phyloP scores from a whole-genome alignment of 352 stramenopile species.

The Globisporangium sylvaticum region DNA sequence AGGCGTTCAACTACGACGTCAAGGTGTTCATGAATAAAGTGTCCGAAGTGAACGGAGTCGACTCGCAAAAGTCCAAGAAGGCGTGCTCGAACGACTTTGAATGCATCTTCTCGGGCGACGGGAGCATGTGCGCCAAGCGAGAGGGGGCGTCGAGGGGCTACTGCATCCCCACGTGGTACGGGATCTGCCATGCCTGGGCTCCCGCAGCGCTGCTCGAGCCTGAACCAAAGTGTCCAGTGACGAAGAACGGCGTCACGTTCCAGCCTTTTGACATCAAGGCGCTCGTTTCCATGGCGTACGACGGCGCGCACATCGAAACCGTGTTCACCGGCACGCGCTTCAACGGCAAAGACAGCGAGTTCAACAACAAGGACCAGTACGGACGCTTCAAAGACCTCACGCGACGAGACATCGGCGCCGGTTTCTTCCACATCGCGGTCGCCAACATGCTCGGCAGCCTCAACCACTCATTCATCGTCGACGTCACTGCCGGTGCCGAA shows the following conservation, averaged over 20 bases:
- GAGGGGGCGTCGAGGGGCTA: constrained; percentile 18
- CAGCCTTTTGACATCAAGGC: constrained; percentile 58
- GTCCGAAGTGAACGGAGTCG: constrained; percentile 36
- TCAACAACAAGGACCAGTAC: constrained; percentile 44
- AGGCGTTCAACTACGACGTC: constrained; percentile 33
- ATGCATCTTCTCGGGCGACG: constrained; percentile 28
- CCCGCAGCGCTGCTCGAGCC: constrained; percentile 43
- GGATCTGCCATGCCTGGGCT: constrained; percentile 55
- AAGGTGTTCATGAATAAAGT: constrained; percentile 36
- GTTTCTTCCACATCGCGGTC: constrained; percentile 53
- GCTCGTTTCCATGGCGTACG: constrained; percentile 45
- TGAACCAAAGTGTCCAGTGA: constrained; percentile 39
- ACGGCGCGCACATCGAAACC: constrained; percentile 43
- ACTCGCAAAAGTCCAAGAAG: constrained; percentile 24
- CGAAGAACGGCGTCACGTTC: constrained; percentile 41
- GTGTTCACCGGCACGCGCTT: constrained; percentile 56
- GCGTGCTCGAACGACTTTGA: constrained; percentile 27
- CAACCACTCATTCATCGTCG: constrained; percentile 45
- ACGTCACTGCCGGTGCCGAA: constrained; percentile 46
- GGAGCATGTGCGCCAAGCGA: constrained; percentile 39
- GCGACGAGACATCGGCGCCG: constrained; percentile 40
- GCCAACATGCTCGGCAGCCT: constrained; percentile 51
- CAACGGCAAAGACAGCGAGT: constrained; percentile 36
- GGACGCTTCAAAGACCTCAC: constrained; percentile 37
- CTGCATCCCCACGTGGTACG: constrained; percentile 52